A percentile compares a stretch with the other conserved stretches of the same genome.
Conservation (phyloP, 768 basidiomycete genomes). For the Exsudoporus frostii region DNA sequence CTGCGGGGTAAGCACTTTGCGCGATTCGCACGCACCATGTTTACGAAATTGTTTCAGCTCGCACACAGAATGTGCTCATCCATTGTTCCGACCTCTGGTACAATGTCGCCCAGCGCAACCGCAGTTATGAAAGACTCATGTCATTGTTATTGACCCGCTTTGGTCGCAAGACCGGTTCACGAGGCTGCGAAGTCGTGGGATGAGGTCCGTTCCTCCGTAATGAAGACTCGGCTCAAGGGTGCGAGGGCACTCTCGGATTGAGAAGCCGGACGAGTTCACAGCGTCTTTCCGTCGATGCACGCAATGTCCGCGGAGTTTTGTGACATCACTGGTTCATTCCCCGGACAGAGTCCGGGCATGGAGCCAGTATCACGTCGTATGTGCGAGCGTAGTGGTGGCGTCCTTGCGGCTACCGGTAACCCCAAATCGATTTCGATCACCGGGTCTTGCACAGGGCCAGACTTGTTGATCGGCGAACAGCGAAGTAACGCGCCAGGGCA, state of each 20-base stretch:
- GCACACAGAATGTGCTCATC: background rate
- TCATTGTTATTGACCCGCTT: background rate
- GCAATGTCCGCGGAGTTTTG: conserved; percentile 28
- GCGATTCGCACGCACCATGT: conserved; percentile 12
- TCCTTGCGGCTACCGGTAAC: background rate
- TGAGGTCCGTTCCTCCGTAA: conserved; percentile 18
- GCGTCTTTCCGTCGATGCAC: conserved; percentile 3
- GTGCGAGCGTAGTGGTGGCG: conserved; percentile 1
- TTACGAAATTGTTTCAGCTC: background rate
- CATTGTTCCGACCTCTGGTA: conserved; percentile 2
- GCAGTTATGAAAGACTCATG: background rate
- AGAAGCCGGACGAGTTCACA: conserved; percentile 16
- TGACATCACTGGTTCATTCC: conserved; percentile 2
- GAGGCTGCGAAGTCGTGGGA: conserved; percentile 12
- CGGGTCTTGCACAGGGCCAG: background rate
- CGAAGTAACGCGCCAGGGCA: conserved; percentile 2
- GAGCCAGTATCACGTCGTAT: conserved; percentile 1
- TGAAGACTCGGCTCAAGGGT: conserved; percentile 17
- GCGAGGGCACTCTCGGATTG: conserved; percentile 6
- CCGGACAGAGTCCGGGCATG: conserved; percentile 12
- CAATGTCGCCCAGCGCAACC: background rate
- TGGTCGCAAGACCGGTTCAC: conserved; percentile 7
- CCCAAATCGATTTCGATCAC: conserved; percentile 5
- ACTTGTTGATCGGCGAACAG: conserved; percentile 23
- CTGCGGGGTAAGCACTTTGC: conserved; percentile 25